Percentiles rank a stretch among this genome's conserved stretches.
These are phyloP conservation scores for Cicer yamashitae DNA, from an alignment of 306 rosid species.

Conservation along the genomic window DNA sequence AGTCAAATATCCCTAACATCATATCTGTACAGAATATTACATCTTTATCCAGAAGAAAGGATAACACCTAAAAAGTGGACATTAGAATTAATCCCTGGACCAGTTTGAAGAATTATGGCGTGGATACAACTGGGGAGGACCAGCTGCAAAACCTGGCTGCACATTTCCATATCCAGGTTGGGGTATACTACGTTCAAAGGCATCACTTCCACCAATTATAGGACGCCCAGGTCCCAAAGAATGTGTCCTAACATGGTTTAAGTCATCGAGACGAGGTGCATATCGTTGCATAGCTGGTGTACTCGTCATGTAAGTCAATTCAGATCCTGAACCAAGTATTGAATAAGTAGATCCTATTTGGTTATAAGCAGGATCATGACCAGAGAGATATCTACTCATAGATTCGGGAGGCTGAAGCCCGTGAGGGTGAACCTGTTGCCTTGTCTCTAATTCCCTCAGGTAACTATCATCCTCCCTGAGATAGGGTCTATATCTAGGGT, in stretches of 20 bases:
- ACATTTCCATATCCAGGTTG: conserved; percentile 49
- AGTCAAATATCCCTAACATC: not conserved
- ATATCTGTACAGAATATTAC: conserved; percentile 16
- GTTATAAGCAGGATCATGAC: conserved; percentile 46
- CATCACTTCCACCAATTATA: conserved; percentile 24
- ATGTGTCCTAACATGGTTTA: conserved; percentile 52
- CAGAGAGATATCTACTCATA: conserved; percentile 39
- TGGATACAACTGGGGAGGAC: conserved; percentile 49
- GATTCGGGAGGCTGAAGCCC: conserved; percentile 50
- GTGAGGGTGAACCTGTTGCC: conserved; percentile 46
- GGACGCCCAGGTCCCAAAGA: conserved; percentile 49
- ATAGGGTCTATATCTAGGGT: conserved; percentile 46
- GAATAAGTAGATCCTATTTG: conserved; percentile 43
- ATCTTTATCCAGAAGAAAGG: not conserved
- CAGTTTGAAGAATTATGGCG: conserved; percentile 61
- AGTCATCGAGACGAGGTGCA: conserved; percentile 67
- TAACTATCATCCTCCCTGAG: conserved; percentile 45
- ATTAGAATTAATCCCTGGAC: conserved; percentile 52
- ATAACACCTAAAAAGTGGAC: not conserved
- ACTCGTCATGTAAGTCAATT: conserved; percentile 48
- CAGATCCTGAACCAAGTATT: conserved; percentile 34
- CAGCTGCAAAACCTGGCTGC: conserved; percentile 51
- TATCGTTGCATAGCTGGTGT: conserved; percentile 67
- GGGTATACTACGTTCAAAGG: conserved; percentile 44
- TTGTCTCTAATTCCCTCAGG: conserved; percentile 47